phyloP scores from a whole-genome alignment of 495 filamentous ascomycete species.

The Aspergillus carlsbadensis region DNA sequence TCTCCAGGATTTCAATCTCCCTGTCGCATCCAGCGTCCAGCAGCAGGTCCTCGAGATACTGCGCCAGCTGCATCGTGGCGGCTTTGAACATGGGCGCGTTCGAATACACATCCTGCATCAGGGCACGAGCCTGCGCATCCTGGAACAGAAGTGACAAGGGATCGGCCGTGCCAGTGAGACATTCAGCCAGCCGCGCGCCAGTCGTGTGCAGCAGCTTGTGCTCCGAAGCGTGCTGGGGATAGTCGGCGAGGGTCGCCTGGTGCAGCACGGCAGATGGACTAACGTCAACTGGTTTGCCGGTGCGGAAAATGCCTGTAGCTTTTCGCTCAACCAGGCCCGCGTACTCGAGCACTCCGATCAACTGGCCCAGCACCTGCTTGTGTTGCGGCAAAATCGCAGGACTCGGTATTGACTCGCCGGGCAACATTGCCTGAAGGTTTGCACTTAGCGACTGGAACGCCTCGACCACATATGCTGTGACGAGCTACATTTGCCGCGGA shows the following conservation, averaged over 20 bases:
- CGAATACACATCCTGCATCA: not conserved
- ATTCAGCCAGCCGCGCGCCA: constrained; percentile 21
- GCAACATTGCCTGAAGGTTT: constrained; percentile 12
- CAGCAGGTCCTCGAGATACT: not conserved
- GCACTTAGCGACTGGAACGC: constrained; percentile 35
- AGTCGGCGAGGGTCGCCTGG: not conserved
- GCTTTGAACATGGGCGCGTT: not conserved
- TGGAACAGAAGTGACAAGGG: constrained; percentile 21
- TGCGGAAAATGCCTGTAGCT: not conserved
- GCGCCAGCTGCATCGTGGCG: not conserved
- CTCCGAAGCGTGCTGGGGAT: constrained; percentile 27
- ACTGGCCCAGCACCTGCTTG: too few species aligned
- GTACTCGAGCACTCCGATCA: not conserved
- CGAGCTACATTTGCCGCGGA: constrained; percentile 19
- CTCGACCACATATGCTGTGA: constrained; percentile 37
- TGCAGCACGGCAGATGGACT: not conserved
- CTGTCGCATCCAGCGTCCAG: too few species aligned
- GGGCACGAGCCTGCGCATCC: not conserved
- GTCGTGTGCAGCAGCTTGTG: constrained; percentile 25
- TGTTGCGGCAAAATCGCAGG: not conserved
- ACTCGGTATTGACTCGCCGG: not conserved
- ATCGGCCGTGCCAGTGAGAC: constrained; percentile 30
- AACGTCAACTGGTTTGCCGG: not conserved
- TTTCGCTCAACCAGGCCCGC: not conserved
- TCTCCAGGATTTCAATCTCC: not conserved